Evolutionary conservation across 495 filamentous ascomycete species (phyloP), one percentile per base, ranked within the genome.

Genomic region (Beverwykella pulmonaria): DNA sequence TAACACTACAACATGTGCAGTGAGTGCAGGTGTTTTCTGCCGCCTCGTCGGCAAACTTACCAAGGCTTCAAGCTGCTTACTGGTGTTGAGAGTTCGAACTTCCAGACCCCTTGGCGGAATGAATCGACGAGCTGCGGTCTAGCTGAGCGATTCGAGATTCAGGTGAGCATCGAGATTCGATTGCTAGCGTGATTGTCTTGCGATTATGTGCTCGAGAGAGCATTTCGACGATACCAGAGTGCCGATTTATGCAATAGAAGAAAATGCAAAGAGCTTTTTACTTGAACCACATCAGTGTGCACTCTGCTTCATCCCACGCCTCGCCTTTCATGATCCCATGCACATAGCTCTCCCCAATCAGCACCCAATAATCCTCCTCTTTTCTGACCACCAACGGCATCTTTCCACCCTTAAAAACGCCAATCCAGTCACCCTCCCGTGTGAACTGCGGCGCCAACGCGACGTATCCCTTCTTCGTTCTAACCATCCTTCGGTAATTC

Each of bases 281-380:
- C 44, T 59, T 53, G 44, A 66, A 41, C 63, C 63, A 59, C 63
- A 66, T 52, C 2, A 53, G 25, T 54, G 39, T 26, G 30, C 26
- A 34, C 8, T 20, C 44, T 12, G 12, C 36, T 6, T 66, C 55
- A 17, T 66, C 32, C 54, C 53, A 66, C 3, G 27, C 54, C 54
- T 66, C 55, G 39, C 63, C 53, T 14, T 53, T 25, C 55, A 66
- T 66, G 19, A 59, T 26, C 1, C 55, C 55, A 59, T 59, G 55
- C 9, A 66, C 47, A 44, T 59, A 66, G 23, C 41, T 59, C 32
- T 66, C 63, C 20, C 63, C 55, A 30, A 66, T 53, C 23, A 66
- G 26, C 7, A 41, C 44, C 53, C 41, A 59, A 23, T 53, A 15
- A 0, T 15, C 20, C 8, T 46, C 63, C 14, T 52, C 55, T 53